Conservation (phyloP, 805 yeast genomes). For the Maudiozyma turicensis region DNA sequence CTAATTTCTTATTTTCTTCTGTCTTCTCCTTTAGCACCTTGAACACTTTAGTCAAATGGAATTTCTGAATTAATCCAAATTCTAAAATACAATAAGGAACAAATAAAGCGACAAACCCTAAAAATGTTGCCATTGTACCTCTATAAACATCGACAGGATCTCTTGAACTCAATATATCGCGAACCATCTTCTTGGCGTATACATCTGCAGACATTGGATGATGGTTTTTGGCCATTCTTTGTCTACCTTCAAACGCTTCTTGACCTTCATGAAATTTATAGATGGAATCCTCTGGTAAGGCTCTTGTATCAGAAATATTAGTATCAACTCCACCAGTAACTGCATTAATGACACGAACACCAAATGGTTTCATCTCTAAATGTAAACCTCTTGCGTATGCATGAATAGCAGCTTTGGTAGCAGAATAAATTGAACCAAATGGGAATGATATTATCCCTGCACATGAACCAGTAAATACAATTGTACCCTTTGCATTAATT, state of each 20-base stretch:
- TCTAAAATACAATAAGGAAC: conserved; percentile 44
- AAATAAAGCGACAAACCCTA: conserved; percentile 29
- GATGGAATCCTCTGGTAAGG: conserved; percentile 46
- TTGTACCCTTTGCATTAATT: conserved; percentile 56
- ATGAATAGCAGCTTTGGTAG: conserved; percentile 70
- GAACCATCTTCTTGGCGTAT: conserved; percentile 48
- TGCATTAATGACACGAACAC: conserved; percentile 57
- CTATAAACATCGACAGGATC: conserved; percentile 46
- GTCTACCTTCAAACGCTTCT: conserved; percentile 41
- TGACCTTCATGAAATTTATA: conserved; percentile 44
- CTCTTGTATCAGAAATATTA: conserved; percentile 56
- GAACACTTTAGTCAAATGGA: conserved; percentile 32
- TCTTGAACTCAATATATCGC: conserved; percentile 34
- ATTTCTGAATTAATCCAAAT: conserved; percentile 31
- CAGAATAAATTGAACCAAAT: conserved; percentile 53
- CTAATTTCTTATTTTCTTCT: not conserved
- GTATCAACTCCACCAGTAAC: conserved; percentile 73
- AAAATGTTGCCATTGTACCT: conserved; percentile 38
- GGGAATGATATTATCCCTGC: conserved; percentile 64
- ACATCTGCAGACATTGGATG: conserved; percentile 50
- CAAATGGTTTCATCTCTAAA: conserved; percentile 62
- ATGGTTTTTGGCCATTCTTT: conserved; percentile 48
- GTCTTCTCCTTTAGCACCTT: conserved; percentile 15
- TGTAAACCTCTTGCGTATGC: conserved; percentile 56
- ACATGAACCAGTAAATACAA: conserved; percentile 67